phyloP scores from a whole-genome alignment of 768 basidiomycete species.

The Termitomyces sp. region DNA sequence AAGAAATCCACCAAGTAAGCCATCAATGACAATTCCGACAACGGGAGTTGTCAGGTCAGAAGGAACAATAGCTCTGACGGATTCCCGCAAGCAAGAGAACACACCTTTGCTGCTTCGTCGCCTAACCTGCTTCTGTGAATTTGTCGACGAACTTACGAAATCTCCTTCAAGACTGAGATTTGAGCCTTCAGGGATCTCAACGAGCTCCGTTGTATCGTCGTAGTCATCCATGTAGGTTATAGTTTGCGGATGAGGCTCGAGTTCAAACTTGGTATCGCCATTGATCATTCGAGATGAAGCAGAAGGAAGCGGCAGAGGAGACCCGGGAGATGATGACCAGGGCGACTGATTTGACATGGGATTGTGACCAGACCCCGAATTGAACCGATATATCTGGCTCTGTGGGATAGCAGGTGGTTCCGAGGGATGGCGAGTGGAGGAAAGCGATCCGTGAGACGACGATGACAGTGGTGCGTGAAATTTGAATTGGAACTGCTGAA shows the following conservation, averaged over 20 bases:
- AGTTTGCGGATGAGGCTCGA: constrained; percentile 15
- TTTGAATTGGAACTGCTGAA: constrained; percentile 31
- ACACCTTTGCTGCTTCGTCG: constrained; percentile 75
- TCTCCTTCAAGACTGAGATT: constrained; percentile 14
- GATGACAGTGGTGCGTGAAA: constrained; percentile 24
- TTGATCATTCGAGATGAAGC: constrained; percentile 12
- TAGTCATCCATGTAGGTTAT: constrained; percentile 57
- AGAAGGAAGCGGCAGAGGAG: constrained; percentile 15
- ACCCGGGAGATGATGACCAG: constrained; percentile 21
- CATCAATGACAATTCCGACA: constrained; percentile 2
- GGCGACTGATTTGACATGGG: constrained; percentile 17
- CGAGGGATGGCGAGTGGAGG: constrained; percentile 27
- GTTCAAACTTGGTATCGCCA: constrained; percentile 13
- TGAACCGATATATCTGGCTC: constrained; percentile 29
- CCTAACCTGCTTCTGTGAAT: constrained; percentile 41
- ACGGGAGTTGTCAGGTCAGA: neutral
- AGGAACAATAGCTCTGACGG: neutral
- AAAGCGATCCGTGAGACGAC: constrained; percentile 28
- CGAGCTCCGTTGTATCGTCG: constrained; percentile 50
- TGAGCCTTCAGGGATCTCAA: constrained; percentile 32
- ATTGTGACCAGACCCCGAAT: constrained; percentile 18
- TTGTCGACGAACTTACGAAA: constrained; percentile 21
- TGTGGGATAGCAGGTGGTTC: constrained; percentile 23
- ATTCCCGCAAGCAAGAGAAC: neutral
- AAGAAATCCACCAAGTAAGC: constrained; percentile 9